phyloP scores from a whole-genome alignment of 345 rosid genomes.

The Cochlearia excelsa region DNA sequence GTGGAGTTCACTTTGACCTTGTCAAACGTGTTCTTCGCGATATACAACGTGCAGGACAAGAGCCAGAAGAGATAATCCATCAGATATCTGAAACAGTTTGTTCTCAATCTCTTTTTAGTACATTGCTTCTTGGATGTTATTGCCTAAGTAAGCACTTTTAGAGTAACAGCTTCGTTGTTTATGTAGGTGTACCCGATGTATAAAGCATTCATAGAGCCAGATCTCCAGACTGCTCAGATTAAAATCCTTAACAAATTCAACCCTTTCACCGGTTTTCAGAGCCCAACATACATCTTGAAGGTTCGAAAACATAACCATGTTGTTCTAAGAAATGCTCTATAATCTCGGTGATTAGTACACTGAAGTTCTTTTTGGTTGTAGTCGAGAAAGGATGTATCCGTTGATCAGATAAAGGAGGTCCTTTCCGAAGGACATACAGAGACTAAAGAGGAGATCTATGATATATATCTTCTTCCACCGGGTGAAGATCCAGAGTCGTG shows the following conservation, averaged over 20 bases:
- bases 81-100: slow-evolving; percentile 97
- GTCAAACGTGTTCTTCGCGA: slow-evolving; percentile 95
- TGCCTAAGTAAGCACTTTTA: not conserved
- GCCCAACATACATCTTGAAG: slow-evolving; percentile 96
- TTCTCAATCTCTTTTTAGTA: slow-evolving; percentile 1
- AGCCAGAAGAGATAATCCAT: slow-evolving; percentile 95
- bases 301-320: slow-evolving; percentile 38
- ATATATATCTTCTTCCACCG: slow-evolving; percentile 96
- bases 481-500: slow-evolving; percentile 99
- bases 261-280: slow-evolving; percentile 95
- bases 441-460: slow-evolving; percentile 81
- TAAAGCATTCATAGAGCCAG: slow-evolving; percentile 99
- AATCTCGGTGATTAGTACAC: not conserved
- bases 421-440: slow-evolving; percentile 66
- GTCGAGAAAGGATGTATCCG: slow-evolving; percentile 69
- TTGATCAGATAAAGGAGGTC: slow-evolving; percentile 67
- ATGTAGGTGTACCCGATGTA: slow-evolving; percentile 97
- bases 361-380: slow-evolving; percentile 39
- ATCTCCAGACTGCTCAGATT: slow-evolving; percentile 94
- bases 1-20: slow-evolving; percentile 99
- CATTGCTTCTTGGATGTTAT: not conserved
- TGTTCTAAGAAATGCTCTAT: not conserved
- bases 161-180: slow-evolving; percentile 14
- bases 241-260: slow-evolving; percentile 90
- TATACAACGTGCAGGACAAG: slow-evolving; percentile 97